These are phyloP conservation scores for Candida hispaniensis DNA, from an alignment of 805 yeast genomes.

Conservation along the genomic window DNA sequence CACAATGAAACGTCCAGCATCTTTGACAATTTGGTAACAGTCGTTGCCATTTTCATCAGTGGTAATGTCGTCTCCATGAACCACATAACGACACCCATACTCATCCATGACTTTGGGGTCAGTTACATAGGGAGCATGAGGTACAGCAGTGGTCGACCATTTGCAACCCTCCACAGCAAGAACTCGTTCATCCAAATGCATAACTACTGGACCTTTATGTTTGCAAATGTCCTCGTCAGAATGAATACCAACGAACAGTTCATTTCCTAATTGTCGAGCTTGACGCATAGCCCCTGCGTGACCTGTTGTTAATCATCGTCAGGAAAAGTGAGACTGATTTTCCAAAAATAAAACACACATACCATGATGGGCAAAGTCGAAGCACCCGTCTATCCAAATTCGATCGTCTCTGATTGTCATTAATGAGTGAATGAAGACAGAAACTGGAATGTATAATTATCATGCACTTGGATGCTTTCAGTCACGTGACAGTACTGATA, in stretches of 20 bases:
- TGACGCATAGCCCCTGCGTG: slow-evolving; percentile 96
- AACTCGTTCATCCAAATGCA: slow-evolving; percentile 68
- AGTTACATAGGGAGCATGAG: slow-evolving; percentile 88
- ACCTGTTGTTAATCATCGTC: slow-evolving; percentile 28
- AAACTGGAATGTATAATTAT: no score
- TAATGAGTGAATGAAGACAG: no score
- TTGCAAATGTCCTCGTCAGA: slow-evolving; percentile 72
- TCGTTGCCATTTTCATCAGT: slow-evolving; percentile 94
- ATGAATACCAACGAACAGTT: slow-evolving; percentile 79
- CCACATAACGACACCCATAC: slow-evolving; percentile 77
- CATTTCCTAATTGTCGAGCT: slow-evolving; percentile 73
- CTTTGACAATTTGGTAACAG: slow-evolving; percentile 76
- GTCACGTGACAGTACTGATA: no score
- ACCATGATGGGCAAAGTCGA: slow-evolving; percentile 96
- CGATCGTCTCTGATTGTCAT: slow-evolving; percentile 26
- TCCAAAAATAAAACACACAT: slow-evolving; percentile 22
- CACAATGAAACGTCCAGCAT: slow-evolving; percentile 74
- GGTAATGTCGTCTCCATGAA: slow-evolving; percentile 96
- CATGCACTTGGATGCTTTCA: no score
- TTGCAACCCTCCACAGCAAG: slow-evolving; percentile 83
- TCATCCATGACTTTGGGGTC: slow-evolving; percentile 67
- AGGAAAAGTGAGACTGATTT: slow-evolving; percentile 2
- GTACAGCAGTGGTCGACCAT: slow-evolving; percentile 68
- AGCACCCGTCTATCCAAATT: slow-evolving; percentile 97
- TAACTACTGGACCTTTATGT: slow-evolving; percentile 92